These are phyloP conservation scores for Trichoderma afroharzianum DNA, from an alignment of 2,329 filamentous ascomycete species.

Conservation along the genomic window DNA sequence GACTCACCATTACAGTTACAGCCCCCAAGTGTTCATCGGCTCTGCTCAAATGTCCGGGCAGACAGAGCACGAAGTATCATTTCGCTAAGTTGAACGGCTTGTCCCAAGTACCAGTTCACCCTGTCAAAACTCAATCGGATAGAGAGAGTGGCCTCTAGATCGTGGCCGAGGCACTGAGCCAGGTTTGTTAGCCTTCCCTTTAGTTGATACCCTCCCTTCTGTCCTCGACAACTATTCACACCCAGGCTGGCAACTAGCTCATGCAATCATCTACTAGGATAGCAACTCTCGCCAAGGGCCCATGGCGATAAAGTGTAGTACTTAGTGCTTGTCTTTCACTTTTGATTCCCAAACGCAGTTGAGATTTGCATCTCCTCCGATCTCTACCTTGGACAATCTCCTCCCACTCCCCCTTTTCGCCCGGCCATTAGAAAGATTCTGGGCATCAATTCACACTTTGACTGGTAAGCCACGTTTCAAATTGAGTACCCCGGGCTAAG, in stretches of 20 bases:
- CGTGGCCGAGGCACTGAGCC: not conserved
- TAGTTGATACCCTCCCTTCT: not conserved
- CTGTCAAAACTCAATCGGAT: not conserved
- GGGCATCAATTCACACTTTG: not conserved
- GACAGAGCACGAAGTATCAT: not conserved
- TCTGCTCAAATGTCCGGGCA: not conserved
- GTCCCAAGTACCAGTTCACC: not conserved
- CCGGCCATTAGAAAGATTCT: not conserved
- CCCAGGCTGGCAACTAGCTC: not conserved
- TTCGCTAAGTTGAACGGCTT: not conserved
- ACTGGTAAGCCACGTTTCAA: not conserved
- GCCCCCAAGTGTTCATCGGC: not conserved
- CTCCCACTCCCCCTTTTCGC: not conserved
- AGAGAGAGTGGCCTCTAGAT: not conserved
- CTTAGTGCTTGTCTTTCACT: not conserved
- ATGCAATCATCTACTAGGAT: not conserved
- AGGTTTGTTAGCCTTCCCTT: not conserved
- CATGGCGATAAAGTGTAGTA: not conserved
- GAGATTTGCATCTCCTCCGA: not conserved
- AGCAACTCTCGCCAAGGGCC: not conserved
- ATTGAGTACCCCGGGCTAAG: not conserved
- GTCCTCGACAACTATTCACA: not conserved
- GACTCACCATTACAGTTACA: not conserved
- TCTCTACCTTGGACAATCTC: not conserved
- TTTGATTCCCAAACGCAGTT: not conserved